Evolutionary conservation across 257 asterid species (phyloP), one percentile per base, ranked within the genome.

Genomic region (Przewalskia tangutica): DNA sequence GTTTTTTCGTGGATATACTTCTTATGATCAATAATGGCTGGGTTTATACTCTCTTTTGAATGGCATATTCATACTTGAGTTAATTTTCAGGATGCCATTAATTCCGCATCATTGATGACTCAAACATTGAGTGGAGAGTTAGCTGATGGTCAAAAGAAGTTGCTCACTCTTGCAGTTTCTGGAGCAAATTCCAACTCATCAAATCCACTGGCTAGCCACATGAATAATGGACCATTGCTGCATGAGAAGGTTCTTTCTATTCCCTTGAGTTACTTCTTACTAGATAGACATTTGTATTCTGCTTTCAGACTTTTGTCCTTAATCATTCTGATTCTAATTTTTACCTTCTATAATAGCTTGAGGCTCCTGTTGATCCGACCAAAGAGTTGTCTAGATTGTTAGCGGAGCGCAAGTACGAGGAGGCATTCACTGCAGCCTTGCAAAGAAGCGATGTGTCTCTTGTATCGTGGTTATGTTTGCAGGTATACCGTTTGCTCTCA

Each of bases 401-500:
- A 80, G 85, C 91, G 14, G 99, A 96, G 86, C 94, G 89, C 48
- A 96, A 93, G 85, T 94, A 89, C 40, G 99, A 91, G 83, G 99
- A 93, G 85, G 98, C 99, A 62, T 96, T 94, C 88, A 94, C 93
- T 58, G 56, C 88, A 81, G 98, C 97, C 70, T 83, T 95, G 86
- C 99, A 94, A 77, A 92, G 94, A 87, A 93, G 94, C 78, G 99
- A 95, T 82, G 95, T 95, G 70, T 85, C 83, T 62, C 91, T 93
- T 11, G 98, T 95, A 36, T 92, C 98, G 8, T 91, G 99, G 99
- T 68, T 95, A 77, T 95, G 99, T 89, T 79, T 97, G 89, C 99
- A 93, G 99, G 99, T 95, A 90, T 71, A 70, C 77, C 70, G 56
- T 83, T 13, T 81, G 20, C 63, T 56, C 67, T n/a, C 5, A 40